A percentile compares a stretch with the other conserved stretches of the same genome.
Evolutionary conservation across 371 early-diverging fungal genomes (phyloP).

Genomic region (Smittium mucronatum): DNA sequence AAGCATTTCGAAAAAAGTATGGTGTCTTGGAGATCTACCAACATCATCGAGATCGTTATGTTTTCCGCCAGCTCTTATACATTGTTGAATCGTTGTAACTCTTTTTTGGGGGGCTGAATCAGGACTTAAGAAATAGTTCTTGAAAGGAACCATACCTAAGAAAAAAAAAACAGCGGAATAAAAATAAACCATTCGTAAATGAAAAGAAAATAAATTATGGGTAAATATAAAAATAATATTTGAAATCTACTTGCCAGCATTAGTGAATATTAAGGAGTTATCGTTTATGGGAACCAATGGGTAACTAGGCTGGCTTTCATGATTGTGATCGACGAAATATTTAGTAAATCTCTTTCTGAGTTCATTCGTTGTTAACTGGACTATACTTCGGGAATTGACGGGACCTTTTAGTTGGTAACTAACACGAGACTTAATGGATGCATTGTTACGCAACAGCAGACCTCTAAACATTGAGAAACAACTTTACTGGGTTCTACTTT

Average conservation of each 20-base stretch:
- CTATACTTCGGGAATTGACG: too few species aligned
- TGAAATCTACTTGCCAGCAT: conserved; percentile 53
- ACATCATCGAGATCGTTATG: conserved; percentile 75
- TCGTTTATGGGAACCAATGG: conserved; percentile 57
- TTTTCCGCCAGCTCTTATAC: conserved; percentile 66
- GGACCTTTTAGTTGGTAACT: too few species aligned
- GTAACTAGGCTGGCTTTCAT: conserved; percentile 37
- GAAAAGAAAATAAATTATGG: too few species aligned
- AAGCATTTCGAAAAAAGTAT: conserved; percentile 76
- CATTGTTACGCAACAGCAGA: too few species aligned
- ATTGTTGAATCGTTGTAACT: conserved; percentile 56
- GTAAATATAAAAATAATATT: too few species aligned
- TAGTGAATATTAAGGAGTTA: conserved; percentile 56
- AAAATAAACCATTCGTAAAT: too few species aligned
- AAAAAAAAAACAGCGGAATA: too few species aligned
- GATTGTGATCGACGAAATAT: conserved; percentile 40
- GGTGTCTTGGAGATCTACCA: conserved; percentile 62
- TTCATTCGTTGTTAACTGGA: conserved; percentile 25
- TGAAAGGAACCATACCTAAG: conserved; percentile 55
- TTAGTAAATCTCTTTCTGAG: conserved; percentile 38
- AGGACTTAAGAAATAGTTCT: conserved; percentile 54
- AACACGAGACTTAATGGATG: too few species aligned
- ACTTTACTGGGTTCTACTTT: too few species aligned
- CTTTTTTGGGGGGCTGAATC: conserved; percentile 42
- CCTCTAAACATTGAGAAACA: too few species aligned